A percentile compares a stretch with the other conserved stretches of the same genome.
These are phyloP conservation scores for Gynochthodes officinalis DNA, from an alignment of 257 asterid species.

Conservation along the genomic window DNA sequence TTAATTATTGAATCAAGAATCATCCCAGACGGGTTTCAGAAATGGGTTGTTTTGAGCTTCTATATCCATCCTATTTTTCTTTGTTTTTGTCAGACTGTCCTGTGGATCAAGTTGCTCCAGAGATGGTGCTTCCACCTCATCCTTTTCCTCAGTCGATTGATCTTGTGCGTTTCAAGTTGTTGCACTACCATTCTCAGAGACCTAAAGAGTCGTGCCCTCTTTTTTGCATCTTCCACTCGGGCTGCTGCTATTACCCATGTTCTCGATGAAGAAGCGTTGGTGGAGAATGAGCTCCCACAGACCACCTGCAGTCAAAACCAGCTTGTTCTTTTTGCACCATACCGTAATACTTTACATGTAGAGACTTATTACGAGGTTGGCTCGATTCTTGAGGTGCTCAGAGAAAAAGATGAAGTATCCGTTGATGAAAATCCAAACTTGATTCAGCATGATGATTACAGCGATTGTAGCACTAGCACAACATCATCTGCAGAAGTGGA, in stretches of 20 bases:
- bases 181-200: conserved; percentile 11
- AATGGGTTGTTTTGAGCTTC: conserved; percentile 49
- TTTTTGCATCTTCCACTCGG: not conserved
- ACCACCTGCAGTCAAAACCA: not conserved
- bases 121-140: conserved; percentile 12
- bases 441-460: not conserved
- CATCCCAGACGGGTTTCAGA: conserved; percentile 45
- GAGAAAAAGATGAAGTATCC: not conserved
- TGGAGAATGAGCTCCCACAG: not conserved
- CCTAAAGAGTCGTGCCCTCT: not conserved
- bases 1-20: conserved; percentile 38
- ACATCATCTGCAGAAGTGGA: not conserved
- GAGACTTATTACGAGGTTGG: not conserved
- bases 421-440: not conserved
- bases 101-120: conserved; percentile 33
- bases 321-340: not conserved
- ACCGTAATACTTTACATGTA: not conserved
- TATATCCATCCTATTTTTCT: conserved; percentile 47
- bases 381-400: not conserved
- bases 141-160: conserved; percentile 14
- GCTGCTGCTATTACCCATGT: not conserved
- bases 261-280: not conserved
- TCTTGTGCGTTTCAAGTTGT: conserved; percentile 1
- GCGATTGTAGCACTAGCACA: not conserved
- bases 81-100: conserved; percentile 35